phyloP scores from a whole-genome alignment of 2,329 filamentous ascomycete genomes.

The Colletotrichum endophyticum region DNA sequence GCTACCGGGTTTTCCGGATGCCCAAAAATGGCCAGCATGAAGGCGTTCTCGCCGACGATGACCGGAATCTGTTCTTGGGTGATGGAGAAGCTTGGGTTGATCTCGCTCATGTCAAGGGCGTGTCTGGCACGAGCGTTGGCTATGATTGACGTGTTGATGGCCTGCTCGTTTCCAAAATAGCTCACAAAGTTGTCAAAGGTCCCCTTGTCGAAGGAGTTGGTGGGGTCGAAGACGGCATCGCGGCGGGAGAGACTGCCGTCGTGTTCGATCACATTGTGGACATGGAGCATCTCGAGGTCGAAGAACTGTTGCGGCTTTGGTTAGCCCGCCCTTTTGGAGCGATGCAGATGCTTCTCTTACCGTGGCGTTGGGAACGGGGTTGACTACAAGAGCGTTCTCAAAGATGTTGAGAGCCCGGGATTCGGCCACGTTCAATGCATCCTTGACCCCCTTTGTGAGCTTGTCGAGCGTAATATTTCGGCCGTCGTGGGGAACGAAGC shows the following conservation, averaged over 20 bases:
- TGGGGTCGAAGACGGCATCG: conserved; percentile 55
- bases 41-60: conserved; percentile 53
- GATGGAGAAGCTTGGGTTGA: not conserved
- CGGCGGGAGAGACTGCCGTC: conserved; percentile 34
- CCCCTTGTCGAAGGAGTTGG: conserved; percentile 41
- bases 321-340: not conserved
- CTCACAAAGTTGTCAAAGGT: not conserved
- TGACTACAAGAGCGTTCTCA: conserved; percentile 41
- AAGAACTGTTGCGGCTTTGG: not conserved
- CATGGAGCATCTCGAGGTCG: conserved; percentile 37
- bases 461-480: conserved; percentile 24
- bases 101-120: conserved; percentile 32
- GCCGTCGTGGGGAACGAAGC: conserved; percentile 26
- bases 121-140: not conserved
- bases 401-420: conserved; percentile 44
- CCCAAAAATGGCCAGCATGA: conserved; percentile 53
- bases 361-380: conserved; percentile 38
- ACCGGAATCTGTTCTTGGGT: conserved; percentile 24
- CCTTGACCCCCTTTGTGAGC: conserved; percentile 24
- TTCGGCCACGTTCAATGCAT: conserved; percentile 46
- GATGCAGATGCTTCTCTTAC: conserved; percentile 10
- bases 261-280: conserved; percentile 12
- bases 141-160: conserved; percentile 29
- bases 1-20: conserved; percentile 42
- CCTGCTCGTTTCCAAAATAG: not conserved